Base-by-base conservation (phyloP, 495 filamentous ascomycete species). In the Xylaria bambusicola region DNA sequence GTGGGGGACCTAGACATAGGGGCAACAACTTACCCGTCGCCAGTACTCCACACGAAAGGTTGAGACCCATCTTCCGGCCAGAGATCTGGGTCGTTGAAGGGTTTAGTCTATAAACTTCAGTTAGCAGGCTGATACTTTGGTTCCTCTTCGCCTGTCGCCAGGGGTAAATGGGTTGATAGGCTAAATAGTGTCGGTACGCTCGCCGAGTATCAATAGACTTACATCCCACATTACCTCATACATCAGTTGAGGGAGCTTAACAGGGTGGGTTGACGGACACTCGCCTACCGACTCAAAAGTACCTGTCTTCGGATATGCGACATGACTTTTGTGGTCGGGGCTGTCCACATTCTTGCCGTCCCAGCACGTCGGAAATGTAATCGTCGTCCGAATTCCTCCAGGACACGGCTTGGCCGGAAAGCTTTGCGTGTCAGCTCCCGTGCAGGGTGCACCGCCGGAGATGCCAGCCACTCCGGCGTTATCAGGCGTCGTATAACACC, bases 21-120 rank as follows among this genome's bases (percentile, higher is more conserved):
- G 35, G 51, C n/a, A n/a, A 33, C 1, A 17, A 38, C 69, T 68
- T 55, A 74, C 73, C 66, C 64, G 41, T 77, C 67, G 17, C 69
- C 69, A 24, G 75, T 76, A 33, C 67, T 72, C 75, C 75, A 79
- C 40, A 75, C 71, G 65, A 79, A 79, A 21, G 76, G 76, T 49
- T 75, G 71, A 21, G 66, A 71, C 61, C 69, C 71, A 56, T 75
- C 72, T 29, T 69, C 64, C 42, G 73, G 74, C 73, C 74, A 77
- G 36, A 75, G 44, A 21, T 69, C 67, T 15, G 58, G 62, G 58
- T 77, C 71, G 42, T 77, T 74, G 63, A 77, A 77, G 13, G 44
- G 51, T 26, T 60, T 62, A 9, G 73, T 74, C 70, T 77, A 60
- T 60, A 26, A 60, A 8, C 20, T 21, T 21, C n/a, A 9, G 29